Base-by-base conservation (phyloP, 1,139 yeast genomes). In the Diutina scorzettiae region DNA sequence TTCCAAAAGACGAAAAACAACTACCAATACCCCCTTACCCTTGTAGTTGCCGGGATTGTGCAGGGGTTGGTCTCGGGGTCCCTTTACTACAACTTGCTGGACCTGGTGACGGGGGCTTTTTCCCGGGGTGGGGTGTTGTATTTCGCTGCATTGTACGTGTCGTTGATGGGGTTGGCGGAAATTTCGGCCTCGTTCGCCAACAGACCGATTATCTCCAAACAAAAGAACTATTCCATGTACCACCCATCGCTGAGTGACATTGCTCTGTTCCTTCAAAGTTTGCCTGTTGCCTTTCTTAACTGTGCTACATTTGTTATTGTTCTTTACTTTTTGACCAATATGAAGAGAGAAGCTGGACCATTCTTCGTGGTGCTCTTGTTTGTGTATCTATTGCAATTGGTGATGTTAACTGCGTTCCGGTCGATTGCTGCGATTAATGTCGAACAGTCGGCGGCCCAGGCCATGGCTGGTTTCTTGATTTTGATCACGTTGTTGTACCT, bases 221-320 rank as follows among this genome's bases (percentile, higher is more conserved):
- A 84, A 52, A 79, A 79, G 55, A 69, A 76, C 34, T 83, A 76
- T 56, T 85, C 87, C 1, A 59, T 83, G 44, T 82, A 81, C 53
- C 84, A 81, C 47, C 89, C 91, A 7, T 71, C 86, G 43, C 85
- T 87, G 2, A 85, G 81, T 51, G 85, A 91, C 0, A 52, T 81
- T 17, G 83, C 87, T 0, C 75, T 84, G 8, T 69, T 81, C 43
- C 51, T 81, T 16, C 74, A 86, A 2, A 86, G 81, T 51, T 52
- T 81, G 46, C 93, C 93, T 0, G 63, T 73, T 32, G 79, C 82
- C 55, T 43, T 79, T 19, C 40, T 65, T 19, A 74, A 76, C 41
- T 67, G 80, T 5, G 49, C 78, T 25, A 61, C 66, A 14, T 83
- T 82, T 65, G 80, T 81, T 54, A 56, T 82, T 45, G 64, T 73